These are phyloP conservation scores for Vaccinium corymbosum DNA, from an alignment of 148 eudicot species.

Conservation along the genomic window DNA sequence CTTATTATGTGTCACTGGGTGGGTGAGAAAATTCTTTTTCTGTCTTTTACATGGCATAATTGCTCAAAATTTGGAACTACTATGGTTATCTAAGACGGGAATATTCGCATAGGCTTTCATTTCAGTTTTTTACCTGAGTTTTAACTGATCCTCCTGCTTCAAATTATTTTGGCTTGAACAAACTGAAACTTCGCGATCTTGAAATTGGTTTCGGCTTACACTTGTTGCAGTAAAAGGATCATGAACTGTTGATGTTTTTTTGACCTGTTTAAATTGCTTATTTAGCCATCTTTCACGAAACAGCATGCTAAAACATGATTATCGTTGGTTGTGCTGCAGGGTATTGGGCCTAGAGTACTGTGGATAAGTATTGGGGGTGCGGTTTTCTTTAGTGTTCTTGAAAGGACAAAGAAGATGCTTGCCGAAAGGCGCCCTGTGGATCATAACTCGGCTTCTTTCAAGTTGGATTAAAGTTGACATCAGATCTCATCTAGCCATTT, in stretches of 20 bases:
- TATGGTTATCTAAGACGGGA: background rate
- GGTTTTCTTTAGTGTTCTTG: slow-evolving; percentile 80
- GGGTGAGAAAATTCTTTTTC: background rate
- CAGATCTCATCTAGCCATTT: background rate
- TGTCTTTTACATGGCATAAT: background rate
- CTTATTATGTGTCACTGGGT: background rate
- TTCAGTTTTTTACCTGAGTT: background rate
- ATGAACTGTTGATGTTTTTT: background rate
- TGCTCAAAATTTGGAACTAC: background rate
- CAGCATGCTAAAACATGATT: background rate
- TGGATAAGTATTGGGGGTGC: slow-evolving; percentile 93
- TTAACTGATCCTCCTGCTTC: background rate
- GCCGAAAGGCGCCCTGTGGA: slow-evolving; percentile 31
- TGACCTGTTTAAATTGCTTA: background rate
- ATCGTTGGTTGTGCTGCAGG: slow-evolving; percentile 42
- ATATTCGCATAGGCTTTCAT: background rate
- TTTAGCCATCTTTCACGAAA: background rate
- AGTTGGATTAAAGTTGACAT: slow-evolving; percentile 24
- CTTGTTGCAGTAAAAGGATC: background rate
- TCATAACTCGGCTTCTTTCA: slow-evolving; percentile 16
- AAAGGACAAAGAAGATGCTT: slow-evolving; percentile 63
- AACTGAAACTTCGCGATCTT: background rate
- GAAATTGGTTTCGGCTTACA: background rate
- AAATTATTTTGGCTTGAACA: background rate
- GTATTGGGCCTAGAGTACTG: slow-evolving; percentile 73